Evolutionary conservation across 768 basidiomycete species (phyloP), one percentile per base, ranked within the genome.

Genomic region (Agaricus sinodeliciosus): DNA sequence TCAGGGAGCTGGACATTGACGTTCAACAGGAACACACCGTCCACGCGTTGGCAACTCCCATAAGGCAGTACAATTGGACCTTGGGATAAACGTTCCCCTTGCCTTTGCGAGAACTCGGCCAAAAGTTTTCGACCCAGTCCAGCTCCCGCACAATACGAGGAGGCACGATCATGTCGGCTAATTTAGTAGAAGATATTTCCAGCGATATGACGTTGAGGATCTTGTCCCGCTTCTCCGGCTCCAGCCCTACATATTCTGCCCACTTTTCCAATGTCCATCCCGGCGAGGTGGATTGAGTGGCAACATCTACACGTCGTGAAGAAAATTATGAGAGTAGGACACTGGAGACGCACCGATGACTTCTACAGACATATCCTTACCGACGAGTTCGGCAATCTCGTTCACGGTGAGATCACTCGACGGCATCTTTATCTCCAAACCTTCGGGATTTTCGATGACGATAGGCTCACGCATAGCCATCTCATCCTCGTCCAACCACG

Each of bases 101-200:
- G 35, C 83, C 82, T 65, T 83, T 87, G 60, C 82, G 79, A 43
- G 81, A 82, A 52, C 76, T 77, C 0, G 94, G 94, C 95, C 95
- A 99, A 66, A 85, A 90, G 55, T 87, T 89, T 65, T 96, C 93
- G 5, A 97, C 95, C 95, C 95, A 99, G 62, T 97, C 96, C 58
- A 97, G 66, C 51, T 97, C 90, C 48, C 89, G 77, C 35, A 90
- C 88, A 19, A 97, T 67, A 55, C 81, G 79, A 2, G 95, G 95
- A 3, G 94, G 93, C 2, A 82, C 68, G 19, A 99, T 83, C 65
- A 78, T 76, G 58, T 89, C 81, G 8, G 85, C 87, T 6, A 98
- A 75, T 47, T 79, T 72, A 3, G 91, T 93, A 6, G 90, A 91
- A 1, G 90, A 90, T 22, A 98, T 85, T 66, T 99, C 95, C 46